Evolutionary conservation across 345 rosid species (phyloP).

Genomic region (Gossypium stocksii): DNA sequence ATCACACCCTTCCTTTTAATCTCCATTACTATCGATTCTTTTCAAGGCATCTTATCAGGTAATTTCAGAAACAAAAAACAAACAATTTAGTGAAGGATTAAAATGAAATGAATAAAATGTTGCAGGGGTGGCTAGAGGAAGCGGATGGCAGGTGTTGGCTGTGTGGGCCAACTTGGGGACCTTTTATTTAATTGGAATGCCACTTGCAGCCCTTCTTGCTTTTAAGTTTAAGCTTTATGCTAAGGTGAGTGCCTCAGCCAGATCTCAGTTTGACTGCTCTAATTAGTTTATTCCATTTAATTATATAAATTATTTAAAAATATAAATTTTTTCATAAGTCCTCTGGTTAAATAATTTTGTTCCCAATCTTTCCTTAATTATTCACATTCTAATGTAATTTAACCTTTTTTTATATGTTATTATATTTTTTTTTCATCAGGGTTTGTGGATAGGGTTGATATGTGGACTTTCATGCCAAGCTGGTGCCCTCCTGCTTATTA

Average conservation of each 20-base stretch:
- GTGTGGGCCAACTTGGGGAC: constrained; percentile 46
- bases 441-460: constrained; percentile 71
- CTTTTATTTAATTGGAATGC: constrained; percentile 52
- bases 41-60: constrained; percentile 79
- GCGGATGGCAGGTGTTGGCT: constrained; percentile 71
- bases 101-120: background rate
- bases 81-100: too few species aligned
- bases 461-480: constrained; percentile 54
- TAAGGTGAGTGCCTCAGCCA: constrained; percentile 31
- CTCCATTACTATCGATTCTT: constrained; percentile 54
- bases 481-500: constrained; percentile 36
- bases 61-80: too few species aligned
- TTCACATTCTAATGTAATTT: background rate
- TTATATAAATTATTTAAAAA: too few species aligned
- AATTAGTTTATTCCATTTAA: too few species aligned
- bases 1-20: constrained; percentile 54
- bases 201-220: constrained; percentile 45
- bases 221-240: constrained; percentile 46
- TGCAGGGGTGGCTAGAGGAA: constrained; percentile 69
- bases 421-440: constrained; percentile 27
- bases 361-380: background rate
- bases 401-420: too few species aligned
- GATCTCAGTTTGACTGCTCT: too few species aligned
- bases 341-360: background rate
- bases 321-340: too few species aligned